Evolutionary conservation across 73 alveolate species (phyloP).

Genomic region (Blepharisma japonicum): DNA sequence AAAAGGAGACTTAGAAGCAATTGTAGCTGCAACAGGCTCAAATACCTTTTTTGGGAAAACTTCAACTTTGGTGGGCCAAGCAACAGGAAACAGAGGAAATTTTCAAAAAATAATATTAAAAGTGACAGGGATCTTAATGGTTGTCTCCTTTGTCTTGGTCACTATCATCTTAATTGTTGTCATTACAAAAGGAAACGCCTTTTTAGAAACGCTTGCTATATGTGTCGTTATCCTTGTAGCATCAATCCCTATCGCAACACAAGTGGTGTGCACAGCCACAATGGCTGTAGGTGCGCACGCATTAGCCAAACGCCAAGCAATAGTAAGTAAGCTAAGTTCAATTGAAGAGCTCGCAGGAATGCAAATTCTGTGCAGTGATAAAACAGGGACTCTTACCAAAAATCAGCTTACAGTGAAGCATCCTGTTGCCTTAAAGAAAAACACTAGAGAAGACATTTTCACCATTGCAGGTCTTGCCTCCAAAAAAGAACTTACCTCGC

Average conservation of each 20-base stretch:
- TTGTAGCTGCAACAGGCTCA: conserved; percentile 35
- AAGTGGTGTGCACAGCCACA: conserved; percentile 30
- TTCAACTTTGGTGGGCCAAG: conserved; percentile 25
- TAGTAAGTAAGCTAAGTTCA: conserved; percentile 74
- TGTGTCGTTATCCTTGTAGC: conserved; percentile 35
- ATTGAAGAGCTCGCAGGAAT: conserved; percentile 80
- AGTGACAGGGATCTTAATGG: neutral
- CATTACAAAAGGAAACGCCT: neutral
- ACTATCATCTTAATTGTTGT: neutral
- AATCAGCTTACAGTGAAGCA: conserved; percentile 52
- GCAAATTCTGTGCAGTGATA: conserved; percentile 80
- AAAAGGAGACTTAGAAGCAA: conserved; percentile 21
- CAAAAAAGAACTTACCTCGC: conserved; percentile 3
- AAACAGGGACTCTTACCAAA: conserved; percentile 76
- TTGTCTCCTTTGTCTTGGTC: conserved; percentile 2
- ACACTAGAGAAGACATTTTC: conserved; percentile 21
- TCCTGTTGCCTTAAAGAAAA: neutral
- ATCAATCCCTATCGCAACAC: conserved; percentile 34
- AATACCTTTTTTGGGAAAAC: conserved; percentile 33
- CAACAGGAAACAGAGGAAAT: conserved; percentile 26
- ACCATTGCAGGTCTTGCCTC: conserved; percentile 33
- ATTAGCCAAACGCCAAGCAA: conserved; percentile 55
- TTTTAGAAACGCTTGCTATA: conserved; percentile 19
- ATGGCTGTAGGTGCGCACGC: conserved; percentile 61
- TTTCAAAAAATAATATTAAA: conserved; percentile 10